Conservation (phyloP, 805 yeast genomes). For the Deakozyma indianensis region DNA sequence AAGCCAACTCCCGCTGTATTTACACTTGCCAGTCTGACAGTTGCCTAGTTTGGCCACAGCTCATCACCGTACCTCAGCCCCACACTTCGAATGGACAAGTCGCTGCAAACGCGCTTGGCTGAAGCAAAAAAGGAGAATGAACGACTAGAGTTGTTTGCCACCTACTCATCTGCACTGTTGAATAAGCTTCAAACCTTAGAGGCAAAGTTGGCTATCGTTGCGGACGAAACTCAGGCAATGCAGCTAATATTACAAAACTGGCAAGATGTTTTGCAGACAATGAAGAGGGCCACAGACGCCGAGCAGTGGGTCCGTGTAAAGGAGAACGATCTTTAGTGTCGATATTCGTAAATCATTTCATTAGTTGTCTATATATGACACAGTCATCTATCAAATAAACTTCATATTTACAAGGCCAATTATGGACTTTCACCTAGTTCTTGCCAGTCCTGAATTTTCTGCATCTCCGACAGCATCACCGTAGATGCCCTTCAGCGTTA, state of each 20-base stretch:
- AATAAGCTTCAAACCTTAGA: background rate
- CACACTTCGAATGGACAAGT: too few relatives aligned
- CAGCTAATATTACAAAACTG: background rate
- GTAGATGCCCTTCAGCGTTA: background rate
- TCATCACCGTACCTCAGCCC: too few relatives aligned
- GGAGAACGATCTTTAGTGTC: constrained; percentile 7
- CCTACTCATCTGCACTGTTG: background rate
- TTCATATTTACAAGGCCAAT: too few relatives aligned
- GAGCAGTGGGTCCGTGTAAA: background rate
- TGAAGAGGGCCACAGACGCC: background rate
- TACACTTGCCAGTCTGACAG: too few relatives aligned
- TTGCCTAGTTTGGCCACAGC: too few relatives aligned
- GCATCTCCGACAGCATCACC: background rate
- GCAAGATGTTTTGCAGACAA: background rate
- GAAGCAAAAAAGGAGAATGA: background rate
- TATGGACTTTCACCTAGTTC: too few relatives aligned
- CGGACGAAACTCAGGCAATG: background rate
- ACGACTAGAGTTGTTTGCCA: background rate
- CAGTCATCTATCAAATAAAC: too few relatives aligned
- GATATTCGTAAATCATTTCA: too few relatives aligned
- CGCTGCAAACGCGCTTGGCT: background rate
- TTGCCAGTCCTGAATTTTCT: too few relatives aligned
- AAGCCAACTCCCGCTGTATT: too few relatives aligned
- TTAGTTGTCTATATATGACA: too few relatives aligned
- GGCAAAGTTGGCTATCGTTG: background rate